Base-by-base conservation (phyloP, 2,329 filamentous ascomycete species). In the Aspergillus unguis region DNA sequence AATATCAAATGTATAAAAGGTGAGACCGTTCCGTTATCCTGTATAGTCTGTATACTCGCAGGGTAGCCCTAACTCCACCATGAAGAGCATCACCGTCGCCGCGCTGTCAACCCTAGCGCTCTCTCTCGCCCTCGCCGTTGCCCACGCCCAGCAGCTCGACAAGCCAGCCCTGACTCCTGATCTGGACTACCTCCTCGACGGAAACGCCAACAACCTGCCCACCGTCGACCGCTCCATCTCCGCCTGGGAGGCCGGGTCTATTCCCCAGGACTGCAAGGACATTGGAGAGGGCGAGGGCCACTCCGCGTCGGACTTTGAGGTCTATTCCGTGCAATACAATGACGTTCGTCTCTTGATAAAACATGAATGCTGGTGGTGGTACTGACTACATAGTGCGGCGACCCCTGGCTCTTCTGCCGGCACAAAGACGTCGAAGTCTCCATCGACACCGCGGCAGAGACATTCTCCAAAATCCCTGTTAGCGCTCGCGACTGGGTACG, bases 221-320 rank as follows among this genome's bases (percentile, higher is more conserved):
- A 36, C 46, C 10, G 27, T 32, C 7, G 28, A 8, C 29, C 23
- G 25, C 35, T 42, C 32, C 4, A 41, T 44, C 40, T 27, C 41
- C 23, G 23, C 33, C 17, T 53, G 51, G 51, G 23, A 23, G 4
- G 6, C 6, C 7, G 51, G 51, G 9, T 53, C 28, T 28, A 49
- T 53, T 17, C 51, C 51, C n/a, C n/a, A 36, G 6, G 51, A 53
- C 36, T 53, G 51, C 45, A 44, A 53, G 41, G 42, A 43, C 7
- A 25, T 53, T 6, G 51, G 27, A 23, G 45, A 48, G 28, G 44
- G 41, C 25, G n/a, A 53, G 51, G 36, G 27, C 4, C 33, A 40
- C 5, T n/a, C 11, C 2, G 40, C 51, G 2, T 31, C 17, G 8
- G 51, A 53, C n/a, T 49, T 53, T 9, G 45, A 53, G 35, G 35